Conservation (phyloP, 2,329 filamentous ascomycete genomes). For the Fusarium sp. region DNA sequence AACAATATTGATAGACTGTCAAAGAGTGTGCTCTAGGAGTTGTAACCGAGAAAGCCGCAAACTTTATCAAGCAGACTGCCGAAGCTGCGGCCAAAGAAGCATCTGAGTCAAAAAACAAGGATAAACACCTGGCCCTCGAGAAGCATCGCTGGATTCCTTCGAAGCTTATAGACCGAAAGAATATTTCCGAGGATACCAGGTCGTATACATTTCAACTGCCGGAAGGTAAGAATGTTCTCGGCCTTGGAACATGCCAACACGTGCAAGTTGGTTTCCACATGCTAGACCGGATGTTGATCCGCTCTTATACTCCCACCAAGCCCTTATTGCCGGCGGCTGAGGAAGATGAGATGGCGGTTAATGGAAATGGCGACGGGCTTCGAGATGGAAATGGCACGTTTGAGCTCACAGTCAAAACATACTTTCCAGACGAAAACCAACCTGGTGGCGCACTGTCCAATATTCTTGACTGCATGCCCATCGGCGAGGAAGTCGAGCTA, state of each 20-base stretch:
- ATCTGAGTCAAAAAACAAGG: not conserved
- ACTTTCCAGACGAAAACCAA: not conserved
- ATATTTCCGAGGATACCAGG: not conserved
- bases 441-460: not conserved
- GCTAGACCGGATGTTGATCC: not conserved
- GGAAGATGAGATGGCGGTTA: not conserved
- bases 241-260: not conserved
- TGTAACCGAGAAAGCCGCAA: not conserved
- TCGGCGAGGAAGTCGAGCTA: not conserved
- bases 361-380: not conserved
- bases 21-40: not conserved
- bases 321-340: not conserved
- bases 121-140: not conserved
- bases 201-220: not conserved
- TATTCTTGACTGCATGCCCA: not conserved
- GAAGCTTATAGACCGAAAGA: rapidly evolving
- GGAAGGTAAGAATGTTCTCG: not conserved
- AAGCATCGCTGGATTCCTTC: not conserved
- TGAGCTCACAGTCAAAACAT: not conserved
- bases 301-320: not conserved
- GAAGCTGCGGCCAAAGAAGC: not conserved
- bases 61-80: not conserved
- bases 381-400: not conserved
- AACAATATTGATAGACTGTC: not conserved
- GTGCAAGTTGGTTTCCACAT: not conserved